Base-by-base conservation (phyloP, 2,329 filamentous ascomycete species). In the Alternaria ethzedia region DNA sequence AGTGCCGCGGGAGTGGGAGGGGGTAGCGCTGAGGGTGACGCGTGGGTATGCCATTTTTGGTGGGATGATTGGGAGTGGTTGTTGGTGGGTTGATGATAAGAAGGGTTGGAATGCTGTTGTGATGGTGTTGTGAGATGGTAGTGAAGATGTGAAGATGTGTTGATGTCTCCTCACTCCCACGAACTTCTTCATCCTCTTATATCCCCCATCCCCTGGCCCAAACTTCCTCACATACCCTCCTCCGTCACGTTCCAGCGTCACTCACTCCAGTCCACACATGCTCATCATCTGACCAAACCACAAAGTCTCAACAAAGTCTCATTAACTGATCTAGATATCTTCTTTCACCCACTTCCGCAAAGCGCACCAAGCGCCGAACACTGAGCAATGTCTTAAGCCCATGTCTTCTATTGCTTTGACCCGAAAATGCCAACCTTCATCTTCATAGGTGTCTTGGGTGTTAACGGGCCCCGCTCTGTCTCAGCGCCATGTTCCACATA, bases 361-460 rank as follows among this genome's bases (percentile, higher is more conserved):
- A 11, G 49, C 28, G 49, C 49, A 36, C 49, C 28, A 21, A n/a
- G 17, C 36, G 36, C 36, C 15, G 36, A 41, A 17, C n/a, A 41
- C 15, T 23, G 28, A 36, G 12, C 26, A 32, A 32, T 36, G 17
- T 36, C 49, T 51, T 0, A 23, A 36, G 10, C 28, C 17, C 8
- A 15, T 51, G 49, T 51, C 28, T 51, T 26, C 13, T 26, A 20
- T 17, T 32, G 32, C 49, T 32, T 26, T 15, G 54, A 54, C 5
- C 63, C 63, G 15, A 65, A 63, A 9, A 63, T 55, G 23, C 55
- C 55, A 17, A 65, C 46, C 15, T 63, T 65, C 21, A 59, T 43
- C 50, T 57, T 50, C 26, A 47, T 44, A 46, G 54, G 45, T 12
- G 30, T 63, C n/a, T 46, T 59, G 9, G 55, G 55, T 17, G 55